phyloP scores from a whole-genome alignment of 2,329 filamentous ascomycete genomes.

The Tolypocladium endophyticum region DNA sequence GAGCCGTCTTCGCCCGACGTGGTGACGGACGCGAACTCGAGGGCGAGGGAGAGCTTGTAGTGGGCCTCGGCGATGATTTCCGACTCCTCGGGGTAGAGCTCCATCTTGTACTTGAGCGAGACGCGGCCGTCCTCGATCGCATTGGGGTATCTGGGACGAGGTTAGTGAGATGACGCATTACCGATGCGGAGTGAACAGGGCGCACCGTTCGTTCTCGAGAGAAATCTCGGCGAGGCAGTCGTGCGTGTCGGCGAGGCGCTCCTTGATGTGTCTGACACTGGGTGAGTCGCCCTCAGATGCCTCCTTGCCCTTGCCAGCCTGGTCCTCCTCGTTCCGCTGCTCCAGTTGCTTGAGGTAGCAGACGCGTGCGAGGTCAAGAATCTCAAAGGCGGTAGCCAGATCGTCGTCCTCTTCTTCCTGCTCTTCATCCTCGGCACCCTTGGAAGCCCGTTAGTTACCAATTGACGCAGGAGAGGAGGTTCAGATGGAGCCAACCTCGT shows the following conservation, averaged over 20 bases:
- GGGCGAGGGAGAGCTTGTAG: constrained; percentile 88
- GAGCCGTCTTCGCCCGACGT: constrained; percentile 39
- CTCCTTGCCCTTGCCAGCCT: constrained; percentile 32
- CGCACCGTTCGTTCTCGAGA: constrained; percentile 80
- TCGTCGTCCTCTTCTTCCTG: constrained; percentile 59
- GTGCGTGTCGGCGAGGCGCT: constrained; percentile 84
- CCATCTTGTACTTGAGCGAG: constrained; percentile 67
- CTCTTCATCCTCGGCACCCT: constrained; percentile 26
- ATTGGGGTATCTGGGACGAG: constrained; percentile 53
- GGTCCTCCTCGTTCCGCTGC: constrained; percentile 18
- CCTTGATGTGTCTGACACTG: constrained; percentile 54
- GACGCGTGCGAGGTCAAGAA: constrained; percentile 69
- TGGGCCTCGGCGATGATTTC: constrained; percentile 88
- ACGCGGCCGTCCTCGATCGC: constrained; percentile 78
- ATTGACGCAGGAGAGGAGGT: neutral
- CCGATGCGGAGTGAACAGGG: neutral
- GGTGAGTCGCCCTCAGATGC: constrained; percentile 27
- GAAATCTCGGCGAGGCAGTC: constrained; percentile 92
- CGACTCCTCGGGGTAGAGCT: constrained; percentile 69
- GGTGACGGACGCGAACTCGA: constrained; percentile 84
- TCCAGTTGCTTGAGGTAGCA: constrained; percentile 49
- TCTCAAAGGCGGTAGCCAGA: constrained; percentile 68
- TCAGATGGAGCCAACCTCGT: constrained; percentile 32
- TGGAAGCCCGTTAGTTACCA: constrained; percentile 1
- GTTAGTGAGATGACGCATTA: constrained; percentile 3